Percentiles rank a stretch among this genome's conserved stretches.
Evolutionary conservation across 2,329 filamentous ascomycete genomes (phyloP).

Genomic region (Talaromyces marneffei): DNA sequence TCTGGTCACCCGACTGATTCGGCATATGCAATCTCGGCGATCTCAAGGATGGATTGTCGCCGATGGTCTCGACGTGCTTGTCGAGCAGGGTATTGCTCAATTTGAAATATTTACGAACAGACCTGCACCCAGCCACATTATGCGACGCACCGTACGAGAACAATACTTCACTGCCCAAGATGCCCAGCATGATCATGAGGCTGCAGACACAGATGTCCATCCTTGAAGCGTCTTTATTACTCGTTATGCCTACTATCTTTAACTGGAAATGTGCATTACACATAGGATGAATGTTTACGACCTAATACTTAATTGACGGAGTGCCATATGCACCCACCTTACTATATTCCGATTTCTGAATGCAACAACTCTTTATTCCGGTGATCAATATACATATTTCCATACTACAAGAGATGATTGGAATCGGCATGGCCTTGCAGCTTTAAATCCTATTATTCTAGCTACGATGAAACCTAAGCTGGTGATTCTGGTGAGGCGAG

Average conservation of each 20-base stretch:
- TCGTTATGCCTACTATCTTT: background rate
- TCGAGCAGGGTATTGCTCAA: conserved; percentile 37
- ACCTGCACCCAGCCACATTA: conserved; percentile 31
- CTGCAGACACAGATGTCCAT: background rate
- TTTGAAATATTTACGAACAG: conserved; percentile 37
- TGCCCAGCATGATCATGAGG: background rate
- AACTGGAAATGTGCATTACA: background rate
- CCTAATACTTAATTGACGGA: background rate
- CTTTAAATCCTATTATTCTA: background rate
- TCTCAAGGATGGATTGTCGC: conserved; percentile 36
- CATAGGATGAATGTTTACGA: background rate
- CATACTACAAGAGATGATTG: background rate
- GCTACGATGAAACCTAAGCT: background rate
- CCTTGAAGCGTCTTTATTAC: background rate
- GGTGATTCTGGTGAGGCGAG: too few species aligned
- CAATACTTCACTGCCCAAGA: conserved; percentile 6
- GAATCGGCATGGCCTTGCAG: background rate
- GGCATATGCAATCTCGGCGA: conserved; percentile 30
- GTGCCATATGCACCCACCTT: background rate
- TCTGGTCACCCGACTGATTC: conserved; percentile 33
- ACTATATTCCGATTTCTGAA: background rate
- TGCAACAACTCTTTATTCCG: background rate
- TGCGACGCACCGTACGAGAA: conserved; percentile 21
- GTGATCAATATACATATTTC: background rate
- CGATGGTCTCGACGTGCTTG: conserved; percentile 36